Percentiles rank a stretch among this genome's conserved stretches.
Evolutionary conservation across 805 yeast species (phyloP).

Genomic region (Spathaspora passalidarum): DNA sequence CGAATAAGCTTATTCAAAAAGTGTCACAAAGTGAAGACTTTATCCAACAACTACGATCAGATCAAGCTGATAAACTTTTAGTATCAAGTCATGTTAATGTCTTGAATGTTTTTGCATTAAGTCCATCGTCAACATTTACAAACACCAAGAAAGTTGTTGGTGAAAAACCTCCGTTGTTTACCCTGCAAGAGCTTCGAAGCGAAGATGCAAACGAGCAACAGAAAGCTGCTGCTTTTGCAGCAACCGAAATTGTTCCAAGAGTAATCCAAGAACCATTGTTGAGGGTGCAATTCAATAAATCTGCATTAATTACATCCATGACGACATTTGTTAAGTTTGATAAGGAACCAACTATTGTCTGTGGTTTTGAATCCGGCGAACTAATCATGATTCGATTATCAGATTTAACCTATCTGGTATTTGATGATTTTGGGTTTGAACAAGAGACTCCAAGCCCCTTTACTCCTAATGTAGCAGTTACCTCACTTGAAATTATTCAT

Average conservation of each 20-base stretch:
- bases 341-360: slow-evolving; percentile 45
- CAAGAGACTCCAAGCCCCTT: slow-evolving; percentile 6
- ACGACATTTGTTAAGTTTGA: slow-evolving; percentile 24
- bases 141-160: slow-evolving; percentile 17
- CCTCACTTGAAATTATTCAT: slow-evolving; percentile 22
- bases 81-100: slow-evolving; percentile 50
- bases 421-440: slow-evolving; percentile 43
- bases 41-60: slow-evolving; percentile 5
- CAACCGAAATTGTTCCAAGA: slow-evolving; percentile 12
- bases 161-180: slow-evolving; percentile 18
- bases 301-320: slow-evolving; percentile 39
- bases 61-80: slow-evolving; percentile 25
- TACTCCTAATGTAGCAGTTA: slow-evolving; percentile 13
- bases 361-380: slow-evolving; percentile 71
- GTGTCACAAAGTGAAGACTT: slow-evolving; percentile 9
- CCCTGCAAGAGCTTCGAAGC: slow-evolving; percentile 7
- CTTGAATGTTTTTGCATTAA: slow-evolving; percentile 44
- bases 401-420: slow-evolving; percentile 40
- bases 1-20: slow-evolving; percentile 8
- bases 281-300: slow-evolving; percentile 35
- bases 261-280: slow-evolving; percentile 46
- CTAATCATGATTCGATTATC: slow-evolving; percentile 57
- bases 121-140: slow-evolving; percentile 19
- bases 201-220: neutral
- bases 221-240: neutral